Evolutionary conservation across 2,329 filamentous ascomycete genomes (phyloP).

Genomic region (Curvularia sp.): DNA sequence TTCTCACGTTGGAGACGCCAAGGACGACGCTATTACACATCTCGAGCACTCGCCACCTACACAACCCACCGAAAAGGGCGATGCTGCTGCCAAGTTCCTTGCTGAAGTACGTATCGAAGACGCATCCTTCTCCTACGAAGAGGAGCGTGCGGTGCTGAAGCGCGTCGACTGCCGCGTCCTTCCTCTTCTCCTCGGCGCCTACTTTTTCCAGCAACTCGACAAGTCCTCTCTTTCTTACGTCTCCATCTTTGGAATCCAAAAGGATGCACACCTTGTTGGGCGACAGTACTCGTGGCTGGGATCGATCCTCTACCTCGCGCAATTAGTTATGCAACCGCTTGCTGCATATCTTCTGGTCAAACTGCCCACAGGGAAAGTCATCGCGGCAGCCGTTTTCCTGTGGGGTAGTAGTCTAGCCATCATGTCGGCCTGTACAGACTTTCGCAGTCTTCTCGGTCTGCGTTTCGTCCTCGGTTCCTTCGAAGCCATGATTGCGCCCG

Average conservation of each 20-base stretch:
- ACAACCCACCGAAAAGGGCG: constrained; percentile 27
- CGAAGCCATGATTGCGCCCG: constrained; percentile 52
- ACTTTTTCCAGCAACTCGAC: constrained; percentile 66
- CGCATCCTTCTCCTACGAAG: constrained; percentile 57
- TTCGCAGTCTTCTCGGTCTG: constrained; percentile 46
- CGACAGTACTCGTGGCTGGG: constrained; percentile 66
- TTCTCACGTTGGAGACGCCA: constrained; percentile 4
- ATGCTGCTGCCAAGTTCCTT: constrained; percentile 59
- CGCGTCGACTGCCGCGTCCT: constrained; percentile 60
- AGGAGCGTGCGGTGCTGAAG: constrained; percentile 60
- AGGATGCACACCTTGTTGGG: constrained; percentile 58
- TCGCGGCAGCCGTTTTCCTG: constrained; percentile 57
- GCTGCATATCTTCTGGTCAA: constrained; percentile 64
- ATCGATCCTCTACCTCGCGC: constrained; percentile 65
- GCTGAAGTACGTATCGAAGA: constrained; percentile 49
- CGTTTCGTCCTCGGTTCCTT: constrained; percentile 55
- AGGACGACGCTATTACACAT: constrained; percentile 29
- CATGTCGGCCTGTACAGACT: constrained; percentile 60
- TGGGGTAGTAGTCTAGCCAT: constrained; percentile 63
- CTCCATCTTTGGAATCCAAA: constrained; percentile 59
- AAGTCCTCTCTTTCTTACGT: constrained; percentile 55
- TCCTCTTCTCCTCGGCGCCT: constrained; percentile 64
- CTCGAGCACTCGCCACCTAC: constrained; percentile 19
- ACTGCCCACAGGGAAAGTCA: constrained; percentile 66
- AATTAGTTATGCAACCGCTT: constrained; percentile 61